Base-by-base conservation (phyloP, 1,284 basidiomycete genomes). In the Fistulinella staudtii region DNA sequence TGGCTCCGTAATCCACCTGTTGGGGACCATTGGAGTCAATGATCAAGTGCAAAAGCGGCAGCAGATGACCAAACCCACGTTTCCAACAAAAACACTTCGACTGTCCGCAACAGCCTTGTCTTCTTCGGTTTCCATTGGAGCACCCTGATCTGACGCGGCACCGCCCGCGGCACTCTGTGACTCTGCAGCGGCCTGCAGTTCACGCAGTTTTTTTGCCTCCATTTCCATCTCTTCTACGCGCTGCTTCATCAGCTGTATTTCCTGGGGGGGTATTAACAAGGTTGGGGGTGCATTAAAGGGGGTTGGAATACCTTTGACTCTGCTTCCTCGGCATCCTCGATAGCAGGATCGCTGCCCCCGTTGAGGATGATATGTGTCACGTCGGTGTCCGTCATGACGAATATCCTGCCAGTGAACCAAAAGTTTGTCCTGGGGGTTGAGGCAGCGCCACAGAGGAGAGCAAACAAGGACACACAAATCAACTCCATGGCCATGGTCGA, bases 1-100 rank as follows among this genome's bases (percentile, higher is more conserved):
- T 97, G 8, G 95, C 89, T 45, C 85, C 80, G 66, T 99, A 99
- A 74, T 99, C 96, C 45, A 99, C 95, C 94, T 99, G 57, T 39
- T 36, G 17, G 40, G 37, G 17, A 37, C 36, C 41, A 40, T 39
- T 25, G 41, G 48, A 39, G 45, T 41, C 28, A 49, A 48, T 22
- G 20, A 42, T 34, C 36, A 47, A 38, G 22, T 35, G 33, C n/a
- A n/a, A n/a, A n/a, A n/a, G n/a, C n/a, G n/a, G n/a, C n/a, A 42
- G 47, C 45, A 38, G 8, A 39, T 9, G 36, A 41, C 47, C 44
- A 18, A 43, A 77, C 91, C 63, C 64, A 97, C 95, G 69, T 99
- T 99, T 36, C 96, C 96, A 53, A 99, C 89, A 66, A 94, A 98
- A 42, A 99, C 71, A 73, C 93, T 97, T 63, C 94, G 77, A 50